Percentiles rank a stretch among this genome's conserved stretches.
Conservation (phyloP, 495 filamentous ascomycete species). For the Aspergillus sparsus region DNA sequence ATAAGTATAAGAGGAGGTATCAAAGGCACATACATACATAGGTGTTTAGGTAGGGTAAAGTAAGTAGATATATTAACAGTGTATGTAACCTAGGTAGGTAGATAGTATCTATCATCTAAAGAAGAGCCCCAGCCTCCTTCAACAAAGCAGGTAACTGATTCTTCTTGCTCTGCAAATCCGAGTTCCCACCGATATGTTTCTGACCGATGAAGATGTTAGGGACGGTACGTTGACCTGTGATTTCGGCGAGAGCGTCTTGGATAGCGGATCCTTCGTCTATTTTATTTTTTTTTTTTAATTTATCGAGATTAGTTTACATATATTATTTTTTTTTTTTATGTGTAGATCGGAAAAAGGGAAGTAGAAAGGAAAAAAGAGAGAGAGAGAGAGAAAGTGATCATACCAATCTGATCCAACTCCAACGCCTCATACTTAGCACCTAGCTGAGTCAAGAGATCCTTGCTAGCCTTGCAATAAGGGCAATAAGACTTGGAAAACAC, state of each 20-base stretch:
- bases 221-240: constrained; percentile 81
- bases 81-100: too few relatives aligned
- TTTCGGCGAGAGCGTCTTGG: constrained; percentile 78
- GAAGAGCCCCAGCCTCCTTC: constrained; percentile 61
- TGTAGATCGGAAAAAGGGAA: constrained; percentile 4
- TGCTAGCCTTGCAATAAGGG: constrained; percentile 87
- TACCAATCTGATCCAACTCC: constrained; percentile 84
- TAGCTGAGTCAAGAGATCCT: constrained; percentile 65
- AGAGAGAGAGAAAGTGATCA: constrained; percentile 28
- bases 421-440: constrained; percentile 73
- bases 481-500: constrained; percentile 97
- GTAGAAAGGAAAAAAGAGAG: constrained; percentile 5
- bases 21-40: too few relatives aligned
- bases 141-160: constrained; percentile 57
- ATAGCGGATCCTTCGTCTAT: constrained; percentile 79
- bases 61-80: too few relatives aligned
- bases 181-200: constrained; percentile 95
- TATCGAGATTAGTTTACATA: too few relatives aligned
- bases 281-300: too few relatives aligned
- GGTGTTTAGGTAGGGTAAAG: too few relatives aligned
- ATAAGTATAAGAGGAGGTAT: too few relatives aligned
- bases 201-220: constrained; percentile 92
- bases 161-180: constrained; percentile 76
- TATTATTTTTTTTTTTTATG: too few relatives aligned
- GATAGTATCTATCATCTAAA: constrained; percentile 44